These are phyloP conservation scores for Pythium diclinum DNA, from an alignment of 352 stramenopile species.

Conservation along the genomic window DNA sequence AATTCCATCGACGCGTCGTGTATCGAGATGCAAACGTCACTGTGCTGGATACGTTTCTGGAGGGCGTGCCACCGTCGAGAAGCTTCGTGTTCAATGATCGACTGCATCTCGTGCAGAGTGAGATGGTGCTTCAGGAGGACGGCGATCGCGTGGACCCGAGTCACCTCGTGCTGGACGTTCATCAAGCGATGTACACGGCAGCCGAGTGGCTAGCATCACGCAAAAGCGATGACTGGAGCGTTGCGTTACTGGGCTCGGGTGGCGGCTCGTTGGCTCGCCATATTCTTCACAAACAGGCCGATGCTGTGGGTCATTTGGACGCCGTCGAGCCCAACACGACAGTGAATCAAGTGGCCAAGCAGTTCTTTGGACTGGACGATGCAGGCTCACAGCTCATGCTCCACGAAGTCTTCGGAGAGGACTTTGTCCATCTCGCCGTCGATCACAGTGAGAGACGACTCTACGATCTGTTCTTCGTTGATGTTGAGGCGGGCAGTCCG, in stretches of 20 bases:
- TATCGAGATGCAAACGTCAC: conserved; percentile 50
- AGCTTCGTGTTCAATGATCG: conserved; percentile 77
- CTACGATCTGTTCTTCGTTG: conserved; percentile 53
- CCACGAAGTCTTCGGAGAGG: conserved; percentile 43
- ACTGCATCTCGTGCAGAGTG: conserved; percentile 68
- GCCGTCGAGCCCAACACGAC: conserved; percentile 51
- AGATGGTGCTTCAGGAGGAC: conserved; percentile 39
- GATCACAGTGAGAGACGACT: background rate
- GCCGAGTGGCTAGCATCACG: conserved; percentile 28
- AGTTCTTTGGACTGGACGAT: conserved; percentile 45
- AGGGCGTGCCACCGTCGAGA: conserved; percentile 34
- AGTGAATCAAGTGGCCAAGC: conserved; percentile 42
- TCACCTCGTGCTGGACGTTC: conserved; percentile 57
- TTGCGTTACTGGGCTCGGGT: conserved; percentile 56
- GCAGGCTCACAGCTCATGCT: conserved; percentile 30
- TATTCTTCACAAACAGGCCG: conserved; percentile 36
- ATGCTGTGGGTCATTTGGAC: conserved; percentile 38
- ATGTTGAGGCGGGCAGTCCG: conserved; percentile 52
- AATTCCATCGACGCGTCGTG: conserved; percentile 54
- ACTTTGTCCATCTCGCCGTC: conserved; percentile 21
- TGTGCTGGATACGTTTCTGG: conserved; percentile 60
- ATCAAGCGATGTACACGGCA: conserved; percentile 54
- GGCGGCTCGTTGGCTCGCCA: conserved; percentile 57
- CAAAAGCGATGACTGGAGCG: conserved; percentile 12
- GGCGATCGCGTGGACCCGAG: conserved; percentile 35